Evolutionary conservation across 176 grass and related monocot genomes (phyloP).

Genomic region (Neostapfia colusana): DNA sequence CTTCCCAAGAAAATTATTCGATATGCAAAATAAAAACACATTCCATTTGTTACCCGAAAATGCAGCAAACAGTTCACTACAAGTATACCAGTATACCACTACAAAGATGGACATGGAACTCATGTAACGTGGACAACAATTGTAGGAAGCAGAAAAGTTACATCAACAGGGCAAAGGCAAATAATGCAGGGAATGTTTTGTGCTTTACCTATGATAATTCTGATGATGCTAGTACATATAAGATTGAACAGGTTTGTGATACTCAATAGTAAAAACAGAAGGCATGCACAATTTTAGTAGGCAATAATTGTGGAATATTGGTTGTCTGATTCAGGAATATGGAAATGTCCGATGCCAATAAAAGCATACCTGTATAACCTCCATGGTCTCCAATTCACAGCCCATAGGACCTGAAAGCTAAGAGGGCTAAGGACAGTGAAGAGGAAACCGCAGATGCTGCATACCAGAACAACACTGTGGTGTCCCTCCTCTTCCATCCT

Average conservation of each 20-base stretch:
- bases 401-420: constrained; percentile 94
- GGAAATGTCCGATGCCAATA: constrained; percentile 26
- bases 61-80: not conserved
- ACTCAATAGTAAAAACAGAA: constrained; percentile 21
- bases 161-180: not conserved
- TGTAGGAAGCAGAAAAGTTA: not conserved
- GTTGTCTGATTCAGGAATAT: constrained; percentile 26
- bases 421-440: constrained; percentile 86
- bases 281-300: not conserved
- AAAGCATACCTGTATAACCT: constrained; percentile 82
- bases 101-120: not conserved
- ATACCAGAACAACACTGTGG: constrained; percentile 67
- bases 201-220: constrained; percentile 16
- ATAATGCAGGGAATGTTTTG: not conserved
- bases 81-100: not conserved
- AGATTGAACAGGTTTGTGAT: not conserved
- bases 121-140: not conserved
- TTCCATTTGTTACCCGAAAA: not conserved
- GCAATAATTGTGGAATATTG: constrained; percentile 15
- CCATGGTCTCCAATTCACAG: constrained; percentile 99
- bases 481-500: constrained; percentile 86
- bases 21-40: not conserved
- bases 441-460: constrained; percentile 79
- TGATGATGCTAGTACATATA: not conserved
- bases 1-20: not conserved